A percentile compares a stretch with the other conserved stretches of the same genome.
These are phyloP conservation scores for Crithidia acanthocephali DNA, from an alignment of 208 protist species.

Conservation along the genomic window DNA sequence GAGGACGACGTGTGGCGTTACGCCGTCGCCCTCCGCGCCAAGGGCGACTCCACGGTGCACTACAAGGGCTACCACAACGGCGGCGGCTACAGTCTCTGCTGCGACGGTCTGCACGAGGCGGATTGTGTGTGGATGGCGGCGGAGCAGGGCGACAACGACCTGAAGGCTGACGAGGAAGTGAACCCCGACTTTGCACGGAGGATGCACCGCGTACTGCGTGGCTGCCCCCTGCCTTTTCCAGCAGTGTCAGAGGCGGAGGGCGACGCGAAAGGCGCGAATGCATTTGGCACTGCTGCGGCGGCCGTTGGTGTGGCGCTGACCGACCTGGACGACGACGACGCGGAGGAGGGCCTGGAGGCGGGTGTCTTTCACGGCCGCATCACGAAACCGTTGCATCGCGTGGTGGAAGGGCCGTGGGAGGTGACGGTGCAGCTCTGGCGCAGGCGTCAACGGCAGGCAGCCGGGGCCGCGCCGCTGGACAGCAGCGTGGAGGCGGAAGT, in stretches of 20 bases:
- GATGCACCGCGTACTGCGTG: conserved; percentile 17
- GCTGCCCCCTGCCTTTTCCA: conserved; percentile 37
- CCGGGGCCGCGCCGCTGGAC: background rate
- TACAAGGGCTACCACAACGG: conserved; percentile 81
- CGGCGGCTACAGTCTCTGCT: conserved; percentile 86
- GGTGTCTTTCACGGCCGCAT: conserved; percentile 42
- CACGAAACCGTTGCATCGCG: conserved; percentile 68
- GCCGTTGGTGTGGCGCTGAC: conserved; percentile 22
- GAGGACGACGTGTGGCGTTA: conserved; percentile 63
- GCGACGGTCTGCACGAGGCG: conserved; percentile 45
- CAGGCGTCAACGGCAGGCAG: conserved; percentile 12
- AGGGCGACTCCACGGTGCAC: conserved; percentile 43
- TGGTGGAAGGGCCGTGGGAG: conserved; percentile 57
- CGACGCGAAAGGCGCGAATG: background rate
- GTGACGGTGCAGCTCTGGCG: conserved; percentile 61
- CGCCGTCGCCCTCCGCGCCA: conserved; percentile 39
- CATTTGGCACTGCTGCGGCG: background rate
- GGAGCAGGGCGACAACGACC: conserved; percentile 32
- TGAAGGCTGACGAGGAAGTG: conserved; percentile 19
- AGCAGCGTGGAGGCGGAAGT: conserved; percentile 36
- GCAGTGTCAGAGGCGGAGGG: background rate
- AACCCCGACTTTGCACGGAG: background rate
- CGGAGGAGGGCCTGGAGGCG: background rate
- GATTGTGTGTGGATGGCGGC: conserved; percentile 42
- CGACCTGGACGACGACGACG: conserved; percentile 22